Base-by-base conservation (phyloP, 2,329 filamentous ascomycete genomes). In the Septoria linicola region DNA sequence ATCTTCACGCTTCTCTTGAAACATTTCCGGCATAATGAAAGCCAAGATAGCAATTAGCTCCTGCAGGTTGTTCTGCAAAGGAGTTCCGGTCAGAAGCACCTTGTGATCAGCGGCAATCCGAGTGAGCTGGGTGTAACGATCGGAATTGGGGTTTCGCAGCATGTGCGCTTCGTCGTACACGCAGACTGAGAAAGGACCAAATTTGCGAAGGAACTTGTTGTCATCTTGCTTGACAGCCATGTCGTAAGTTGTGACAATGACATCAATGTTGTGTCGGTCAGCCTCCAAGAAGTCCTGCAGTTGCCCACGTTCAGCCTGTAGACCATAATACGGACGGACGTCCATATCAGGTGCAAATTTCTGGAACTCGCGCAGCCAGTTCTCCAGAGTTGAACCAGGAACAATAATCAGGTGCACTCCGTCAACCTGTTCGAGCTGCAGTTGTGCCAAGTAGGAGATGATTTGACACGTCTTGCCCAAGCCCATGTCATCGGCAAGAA, bases 401-500 rank as follows among this genome's bases (percentile, higher is more conserved):
- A 97, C 93, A 21, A 99, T 84, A 31, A 99, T 81, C 30, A 99
- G 73, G 66, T 96, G 83, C 74, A 75, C 89, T 64, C 88, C 89
- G 75, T 65, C 82, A 66, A 73, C 78, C 57, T 73, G 82, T 23
- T 81, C 81, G 64, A 90, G 83, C 13, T 88, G 83, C 20, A 99
- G 76, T 62, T 96, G 85, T 13, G 89, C 87, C 39, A 99, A 78
- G 63, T 99, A 89, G 0, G 89, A 84, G 60, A 99, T 96, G 55
- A 97, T 89, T 65, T 99, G 92, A 63, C 90, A 96, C 0, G 93
- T 99, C 76, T 99, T 99, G 39, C 93, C 93, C 34, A 82, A 64
- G 44, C 88, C 93, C 93, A 99, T 99, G 67, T 99, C 93, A 67
- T 99, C 93, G 1, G 93, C 93, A 14, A 99, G 76, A 50, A 99